phyloP scores from a whole-genome alignment of 768 basidiomycete genomes.

The Suillus hirtellus region DNA sequence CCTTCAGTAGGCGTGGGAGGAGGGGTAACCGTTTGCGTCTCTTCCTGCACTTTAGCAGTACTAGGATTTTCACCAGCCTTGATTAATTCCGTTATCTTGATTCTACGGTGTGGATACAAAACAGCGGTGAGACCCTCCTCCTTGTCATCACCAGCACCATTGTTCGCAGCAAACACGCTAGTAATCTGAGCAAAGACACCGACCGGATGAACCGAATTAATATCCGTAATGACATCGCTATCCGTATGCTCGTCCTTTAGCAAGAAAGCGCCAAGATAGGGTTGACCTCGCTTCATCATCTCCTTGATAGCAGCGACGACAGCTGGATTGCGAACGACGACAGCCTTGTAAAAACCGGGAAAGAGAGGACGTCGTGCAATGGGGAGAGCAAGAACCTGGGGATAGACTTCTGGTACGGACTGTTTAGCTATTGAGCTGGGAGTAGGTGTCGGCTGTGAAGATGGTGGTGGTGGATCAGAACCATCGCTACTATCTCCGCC shows the following conservation, averaged over 20 bases:
- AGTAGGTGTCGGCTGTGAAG: constrained; percentile 37
- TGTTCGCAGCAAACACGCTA: constrained; percentile 74
- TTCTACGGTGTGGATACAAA: constrained; percentile 89
- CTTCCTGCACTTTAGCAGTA: constrained; percentile 41
- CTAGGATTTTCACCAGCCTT: constrained; percentile 53
- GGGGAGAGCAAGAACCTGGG: constrained; percentile 91
- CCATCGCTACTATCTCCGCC: constrained; percentile 39
- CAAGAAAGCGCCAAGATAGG: constrained; percentile 95
- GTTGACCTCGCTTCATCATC: constrained; percentile 95
- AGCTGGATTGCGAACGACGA: constrained; percentile 86
- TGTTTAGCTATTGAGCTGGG: constrained; percentile 75
- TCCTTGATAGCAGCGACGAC: constrained; percentile 95
- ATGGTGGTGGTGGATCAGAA: constrained; percentile 40
- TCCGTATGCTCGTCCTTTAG: constrained; percentile 93
- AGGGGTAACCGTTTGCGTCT: constrained; percentile 45
- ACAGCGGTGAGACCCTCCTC: constrained; percentile 95
- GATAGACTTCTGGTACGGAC: constrained; percentile 87
- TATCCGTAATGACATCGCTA: constrained; percentile 87
- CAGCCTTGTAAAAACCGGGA: constrained; percentile 98
- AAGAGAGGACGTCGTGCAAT: constrained; percentile 95
- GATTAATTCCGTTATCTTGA: constrained; percentile 84
- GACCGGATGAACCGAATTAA: constrained; percentile 86
- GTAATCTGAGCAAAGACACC: constrained; percentile 98
- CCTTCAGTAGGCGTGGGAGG: constrained; percentile 35
- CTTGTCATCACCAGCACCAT: constrained; percentile 57